Evolutionary conservation across 345 rosid genomes (phyloP), one percentile per base, ranked within the genome.

Genomic region (Geranium brycei): DNA sequence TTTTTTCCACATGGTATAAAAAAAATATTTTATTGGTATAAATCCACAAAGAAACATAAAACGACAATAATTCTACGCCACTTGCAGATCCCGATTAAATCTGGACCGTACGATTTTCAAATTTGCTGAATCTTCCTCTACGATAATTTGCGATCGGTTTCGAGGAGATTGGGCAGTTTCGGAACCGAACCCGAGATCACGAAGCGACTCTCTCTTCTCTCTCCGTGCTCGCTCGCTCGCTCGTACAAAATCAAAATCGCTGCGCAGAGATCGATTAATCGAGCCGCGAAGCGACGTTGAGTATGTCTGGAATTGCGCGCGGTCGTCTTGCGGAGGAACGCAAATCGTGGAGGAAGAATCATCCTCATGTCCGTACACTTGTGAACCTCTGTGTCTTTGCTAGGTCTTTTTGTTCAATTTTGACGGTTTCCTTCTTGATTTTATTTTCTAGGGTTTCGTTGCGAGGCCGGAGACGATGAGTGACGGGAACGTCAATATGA

Each of bases 311-410:
- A 47, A 89, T 91, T 63, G 95, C 98, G 55, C 91, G 98, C 68
- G 98, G 98, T 35, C 87, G 98, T 68, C 89, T 91, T 28, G 79
- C 95, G 0, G 98, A 91, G 74, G 98, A 91, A 78, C 77, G 98
- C 38, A 91, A 91, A 77, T 68, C 98, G 1, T 91, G 96, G 98
- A 87, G 98, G 65, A 91, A 81, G 83, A 91, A 91, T 64, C 98
- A 91, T 69, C 98, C 96, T 19, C 98, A 91, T 76, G 98, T 91
- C 59, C 61, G 88, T 91, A 41, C 30, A 41, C 5, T 13, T 16
- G 17, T 11, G 47, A 53, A 30, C 28, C 14, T 56, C 61, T 35
- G 41, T 7, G n/a, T n/a, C n/a, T n/a, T n/a, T 23, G 41, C 41
- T 35, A 35, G 41, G 41, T 35, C 10, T 35, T 4, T 35, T 35